Conservation (phyloP, 768 basidiomycete species). For the Pulveroboletus frians region DNA sequence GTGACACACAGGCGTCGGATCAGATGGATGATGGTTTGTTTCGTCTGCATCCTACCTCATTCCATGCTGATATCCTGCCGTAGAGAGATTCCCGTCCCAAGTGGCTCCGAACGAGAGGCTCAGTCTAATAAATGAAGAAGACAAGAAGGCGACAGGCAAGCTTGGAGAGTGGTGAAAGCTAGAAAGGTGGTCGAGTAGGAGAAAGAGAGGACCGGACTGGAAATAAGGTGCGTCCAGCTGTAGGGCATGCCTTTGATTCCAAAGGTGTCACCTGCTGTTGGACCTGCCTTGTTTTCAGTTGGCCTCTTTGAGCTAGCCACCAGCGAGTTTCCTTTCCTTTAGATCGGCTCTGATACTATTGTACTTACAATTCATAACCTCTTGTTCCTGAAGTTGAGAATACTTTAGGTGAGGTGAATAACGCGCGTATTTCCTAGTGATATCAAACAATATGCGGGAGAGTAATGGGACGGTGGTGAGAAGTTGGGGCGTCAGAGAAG, state of each 20-base stretch:
- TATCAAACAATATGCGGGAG: too few species aligned
- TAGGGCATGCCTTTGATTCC: slow-evolving; percentile 9
- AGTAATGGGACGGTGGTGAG: too few species aligned
- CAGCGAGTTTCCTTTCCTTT: too few species aligned
- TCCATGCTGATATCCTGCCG: background rate
- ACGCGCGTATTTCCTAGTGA: too few species aligned
- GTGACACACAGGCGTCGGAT: background rate
- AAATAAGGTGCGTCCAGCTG: slow-evolving; percentile 24
- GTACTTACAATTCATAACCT: too few species aligned
- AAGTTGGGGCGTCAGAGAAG: too few species aligned
- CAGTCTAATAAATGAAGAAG: background rate
- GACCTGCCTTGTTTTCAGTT: slow-evolving; percentile 13
- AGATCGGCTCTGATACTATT: too few species aligned
- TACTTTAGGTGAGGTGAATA: too few species aligned
- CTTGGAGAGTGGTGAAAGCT: background rate
- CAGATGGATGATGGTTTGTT: slow-evolving; percentile 6
- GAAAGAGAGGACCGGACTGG: background rate
- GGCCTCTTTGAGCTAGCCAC: background rate
- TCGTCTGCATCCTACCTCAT: background rate
- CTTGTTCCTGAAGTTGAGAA: too few species aligned
- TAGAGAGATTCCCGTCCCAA: slow-evolving; percentile 8
- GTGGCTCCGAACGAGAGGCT: slow-evolving; percentile 5
- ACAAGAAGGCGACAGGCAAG: background rate
- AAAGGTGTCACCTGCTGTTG: slow-evolving; percentile 13
- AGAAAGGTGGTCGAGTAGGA: background rate